Percentiles rank a stretch among this genome's conserved stretches.
Evolutionary conservation across 1,139 yeast genomes (phyloP).

Genomic region (Taphrina sp.): DNA sequence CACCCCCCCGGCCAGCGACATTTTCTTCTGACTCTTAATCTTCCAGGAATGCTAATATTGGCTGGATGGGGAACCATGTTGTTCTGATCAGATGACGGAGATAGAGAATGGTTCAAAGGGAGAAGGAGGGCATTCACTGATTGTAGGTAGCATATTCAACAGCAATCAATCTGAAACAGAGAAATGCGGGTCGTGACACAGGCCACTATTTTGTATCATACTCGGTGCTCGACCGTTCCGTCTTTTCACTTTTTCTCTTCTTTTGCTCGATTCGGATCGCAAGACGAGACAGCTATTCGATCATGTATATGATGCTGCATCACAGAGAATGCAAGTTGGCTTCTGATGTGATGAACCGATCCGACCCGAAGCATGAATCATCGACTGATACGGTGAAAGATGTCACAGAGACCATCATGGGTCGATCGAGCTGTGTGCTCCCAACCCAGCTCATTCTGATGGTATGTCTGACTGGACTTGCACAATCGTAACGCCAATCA

Average conservation of each 20-base stretch:
- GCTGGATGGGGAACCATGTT: conserved; percentile 11
- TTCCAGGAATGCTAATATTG: conserved; percentile 1
- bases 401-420: neutral
- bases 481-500: neutral
- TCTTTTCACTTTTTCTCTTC: no score
- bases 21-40: neutral
- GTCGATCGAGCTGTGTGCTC: neutral
- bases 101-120: no score
- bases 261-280: no score
- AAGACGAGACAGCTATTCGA: no score
- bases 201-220: neutral
- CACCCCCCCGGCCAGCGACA: neutral
- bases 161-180: neutral
- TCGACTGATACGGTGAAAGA: neutral
- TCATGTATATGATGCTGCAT: no score
- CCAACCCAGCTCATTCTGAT: neutral
- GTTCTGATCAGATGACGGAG: neutral
- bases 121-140: no score
- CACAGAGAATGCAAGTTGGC: no score
- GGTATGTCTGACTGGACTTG: conserved; percentile 3
- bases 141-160: neutral
- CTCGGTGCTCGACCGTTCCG: conserved; percentile 4
- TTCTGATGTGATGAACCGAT: no score
- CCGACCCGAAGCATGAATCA: neutral
- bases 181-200: neutral